These are phyloP conservation scores for Leccinum ochraceum DNA, from an alignment of 768 basidiomycete species.

Conservation along the genomic window DNA sequence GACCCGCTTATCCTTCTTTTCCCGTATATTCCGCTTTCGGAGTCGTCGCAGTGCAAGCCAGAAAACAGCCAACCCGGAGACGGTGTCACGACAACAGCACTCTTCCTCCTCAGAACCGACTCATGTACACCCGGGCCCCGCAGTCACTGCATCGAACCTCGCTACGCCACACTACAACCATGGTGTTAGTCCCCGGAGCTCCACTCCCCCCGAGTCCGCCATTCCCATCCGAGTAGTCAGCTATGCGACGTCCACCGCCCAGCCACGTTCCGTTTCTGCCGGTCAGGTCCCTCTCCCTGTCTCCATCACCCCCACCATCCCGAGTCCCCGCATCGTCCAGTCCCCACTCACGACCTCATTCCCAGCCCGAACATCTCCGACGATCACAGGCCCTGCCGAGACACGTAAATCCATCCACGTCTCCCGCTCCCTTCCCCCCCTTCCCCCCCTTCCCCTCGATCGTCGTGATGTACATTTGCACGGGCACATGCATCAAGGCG, in stretches of 20 bases:
- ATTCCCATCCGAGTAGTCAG: background rate
- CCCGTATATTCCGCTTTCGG: slow-evolving; percentile 23
- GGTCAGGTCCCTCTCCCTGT: background rate
- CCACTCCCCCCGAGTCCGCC: background rate
- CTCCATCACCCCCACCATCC: background rate
- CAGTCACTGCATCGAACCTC: background rate
- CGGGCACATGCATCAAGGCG: background rate
- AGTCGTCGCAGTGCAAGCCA: slow-evolving; percentile 10
- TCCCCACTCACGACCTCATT: background rate
- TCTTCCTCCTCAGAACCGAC: background rate
- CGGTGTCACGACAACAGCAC: background rate
- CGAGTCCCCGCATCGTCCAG: background rate
- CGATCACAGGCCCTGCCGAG: background rate
- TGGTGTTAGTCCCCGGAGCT: background rate
- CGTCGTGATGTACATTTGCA: background rate
- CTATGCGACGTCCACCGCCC: background rate
- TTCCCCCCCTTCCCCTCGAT: background rate
- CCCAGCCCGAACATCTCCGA: background rate
- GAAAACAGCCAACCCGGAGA: background rate
- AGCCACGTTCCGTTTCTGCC: background rate
- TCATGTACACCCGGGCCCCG: background rate
- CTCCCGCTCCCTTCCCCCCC: background rate
- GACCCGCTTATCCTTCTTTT: slow-evolving; percentile 16
- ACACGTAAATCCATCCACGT: background rate
- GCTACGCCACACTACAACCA: background rate